Evolutionary conservation across 805 yeast genomes (phyloP), one percentile per base, ranked within the genome.

Genomic region (Saturnispora gosingensis): DNA sequence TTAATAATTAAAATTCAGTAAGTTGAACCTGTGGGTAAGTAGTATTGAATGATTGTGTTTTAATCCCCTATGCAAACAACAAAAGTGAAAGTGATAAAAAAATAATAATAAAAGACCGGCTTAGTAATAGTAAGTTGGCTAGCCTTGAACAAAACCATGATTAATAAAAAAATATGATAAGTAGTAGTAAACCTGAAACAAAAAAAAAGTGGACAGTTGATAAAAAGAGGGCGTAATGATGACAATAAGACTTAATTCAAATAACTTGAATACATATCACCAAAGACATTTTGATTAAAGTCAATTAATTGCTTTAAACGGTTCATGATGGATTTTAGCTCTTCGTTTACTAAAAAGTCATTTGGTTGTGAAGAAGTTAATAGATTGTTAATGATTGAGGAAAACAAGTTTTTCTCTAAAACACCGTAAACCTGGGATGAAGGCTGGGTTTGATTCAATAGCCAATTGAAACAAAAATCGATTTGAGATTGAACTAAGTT

Each of bases 251-350:
- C 8, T 40, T 13, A 40, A 40, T 40, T 24, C n/a, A 40, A 24
- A 13, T 40, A 40, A 15, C 32, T 25, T 10, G 43, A 28, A 60
- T 88, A 88, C 67, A 82, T 81, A 43, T 75, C 74, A 32, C 87
- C 89, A 67, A 88, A 87, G 11, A 88, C 96, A 52, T 78, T 81
- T 87, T 89, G 83, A 66, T 88, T 95, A 69, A 88, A 83, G 53
- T 81, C 82, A 46, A 80, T 79, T 53, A 88, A 74, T 15, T 85
- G 80, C 53, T 81, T 75, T 48, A 85, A 69, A 58, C 86, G 77
- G 49, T 75, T 76, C 42, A 81, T 77, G 48, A 82, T 73, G 56
- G 76, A 73, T 46, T 73, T 75, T 58, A 83, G 71, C 56, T 83
- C 90, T n/a, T 70, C 76, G 51, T 70, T 62, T 27, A 64, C 67